These are phyloP conservation scores for Rhodotorula sp. DNA, from an alignment of 1,284 basidiomycete genomes.

Conservation along the genomic window DNA sequence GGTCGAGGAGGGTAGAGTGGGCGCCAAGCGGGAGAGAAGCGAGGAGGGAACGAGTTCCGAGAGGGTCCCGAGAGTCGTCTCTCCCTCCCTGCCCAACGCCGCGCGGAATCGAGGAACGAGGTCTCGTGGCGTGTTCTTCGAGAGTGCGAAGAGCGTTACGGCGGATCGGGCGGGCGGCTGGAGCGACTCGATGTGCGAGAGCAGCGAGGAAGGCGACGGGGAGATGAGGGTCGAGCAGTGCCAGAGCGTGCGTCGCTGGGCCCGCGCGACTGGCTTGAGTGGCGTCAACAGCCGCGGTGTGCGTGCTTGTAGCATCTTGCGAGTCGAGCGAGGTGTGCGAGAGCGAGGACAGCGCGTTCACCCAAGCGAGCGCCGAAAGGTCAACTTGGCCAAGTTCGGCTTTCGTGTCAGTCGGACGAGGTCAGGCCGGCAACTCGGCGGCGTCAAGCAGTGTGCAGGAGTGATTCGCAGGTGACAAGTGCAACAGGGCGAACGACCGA, in stretches of 20 bases:
- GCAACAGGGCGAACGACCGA: neutral
- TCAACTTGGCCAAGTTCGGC: neutral
- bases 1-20: neutral
- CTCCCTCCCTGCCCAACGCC: neutral
- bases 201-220: constrained; percentile 4
- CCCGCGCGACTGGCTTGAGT: fast-evolving
- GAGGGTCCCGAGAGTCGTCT: constrained; percentile 16
- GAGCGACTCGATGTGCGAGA: constrained; percentile 3
- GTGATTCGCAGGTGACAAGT: neutral
- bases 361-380: neutral
- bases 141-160: constrained; percentile 15
- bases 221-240: constrained; percentile 20
- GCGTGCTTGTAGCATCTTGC: neutral
- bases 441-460: neutral
- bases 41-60: constrained; percentile 21
- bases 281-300: neutral
- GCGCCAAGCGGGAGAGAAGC: neutral
- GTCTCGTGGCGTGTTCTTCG: constrained; percentile 34
- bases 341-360: too few species aligned
- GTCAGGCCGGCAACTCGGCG: too few species aligned
- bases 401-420: neutral
- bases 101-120: constrained; percentile 8
- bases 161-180: neutral
- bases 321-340: neutral
- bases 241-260: constrained; percentile 15